A percentile compares a stretch with the other conserved stretches of the same genome.
These are phyloP conservation scores for Fusarium sp. DNA, from an alignment of 2,329 filamentous ascomycete genomes.

Conservation along the genomic window DNA sequence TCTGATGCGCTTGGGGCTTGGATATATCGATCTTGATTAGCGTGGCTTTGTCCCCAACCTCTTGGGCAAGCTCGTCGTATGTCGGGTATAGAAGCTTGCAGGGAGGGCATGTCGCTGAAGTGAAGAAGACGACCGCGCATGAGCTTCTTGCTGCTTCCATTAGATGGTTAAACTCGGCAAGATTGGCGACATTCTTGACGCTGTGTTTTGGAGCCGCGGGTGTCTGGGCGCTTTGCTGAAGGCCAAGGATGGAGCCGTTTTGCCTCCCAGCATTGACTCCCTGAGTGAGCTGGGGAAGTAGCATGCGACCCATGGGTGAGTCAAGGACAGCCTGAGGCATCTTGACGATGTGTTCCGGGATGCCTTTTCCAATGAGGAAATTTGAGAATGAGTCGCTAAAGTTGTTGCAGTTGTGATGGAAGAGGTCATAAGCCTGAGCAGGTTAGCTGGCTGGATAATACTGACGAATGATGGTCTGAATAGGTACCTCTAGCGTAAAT, in stretches of 20 bases:
- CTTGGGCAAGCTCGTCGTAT: constrained; percentile 82
- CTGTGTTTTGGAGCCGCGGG: constrained; percentile 40
- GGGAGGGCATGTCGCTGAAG: constrained; percentile 85
- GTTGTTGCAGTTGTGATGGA: constrained; percentile 96
- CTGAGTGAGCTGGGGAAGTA: constrained; percentile 76
- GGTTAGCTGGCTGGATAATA: neutral
- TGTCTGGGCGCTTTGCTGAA: constrained; percentile 54
- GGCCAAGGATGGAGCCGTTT: constrained; percentile 64
- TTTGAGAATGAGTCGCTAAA: constrained; percentile 93
- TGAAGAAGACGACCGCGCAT: constrained; percentile 91
- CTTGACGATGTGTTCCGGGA: constrained; percentile 86
- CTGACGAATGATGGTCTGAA: neutral
- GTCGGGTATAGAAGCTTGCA: constrained; percentile 86
- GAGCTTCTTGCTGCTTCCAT: constrained; percentile 71
- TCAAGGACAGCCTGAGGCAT: constrained; percentile 87
- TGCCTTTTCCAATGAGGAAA: constrained; percentile 88
- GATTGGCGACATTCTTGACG: constrained; percentile 71
- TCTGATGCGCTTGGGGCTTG: constrained; percentile 70
- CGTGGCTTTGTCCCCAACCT: constrained; percentile 74
- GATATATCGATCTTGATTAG: constrained; percentile 89
- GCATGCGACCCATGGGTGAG: constrained; percentile 89
- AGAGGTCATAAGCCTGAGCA: constrained; percentile 85
- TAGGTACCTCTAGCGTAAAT: constrained; percentile 79
- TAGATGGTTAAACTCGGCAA: constrained; percentile 45
- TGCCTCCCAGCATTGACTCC: constrained; percentile 62